Base-by-base conservation (phyloP, 106 monocot genomes). In the Acorus gramineus region DNA sequence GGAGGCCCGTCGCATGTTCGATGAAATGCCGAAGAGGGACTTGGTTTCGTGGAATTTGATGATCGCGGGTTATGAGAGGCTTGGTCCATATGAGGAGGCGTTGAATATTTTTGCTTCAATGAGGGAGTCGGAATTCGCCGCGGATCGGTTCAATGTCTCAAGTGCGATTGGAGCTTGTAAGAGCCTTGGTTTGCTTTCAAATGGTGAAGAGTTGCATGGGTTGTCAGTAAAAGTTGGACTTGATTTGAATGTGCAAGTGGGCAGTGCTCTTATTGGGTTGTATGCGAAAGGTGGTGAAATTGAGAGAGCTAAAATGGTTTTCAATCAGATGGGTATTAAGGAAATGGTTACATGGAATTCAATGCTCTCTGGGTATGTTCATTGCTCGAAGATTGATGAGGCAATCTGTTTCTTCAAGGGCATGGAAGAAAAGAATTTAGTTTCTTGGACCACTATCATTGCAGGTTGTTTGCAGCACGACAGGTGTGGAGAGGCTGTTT, bases 361-460 rank as follows among this genome's bases (percentile, higher is more conserved):
- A 4, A 81, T 81, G 76, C 76, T 81, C 47, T 4, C 73, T 11
- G 71, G 73, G 49, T 77, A 73, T 70, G 14, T 81, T 49, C 52
- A 57, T 46, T 73, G 81, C 54, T 73, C 66, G 48, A 73, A 59
- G 46, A 72, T 81, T 46, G 69, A 73, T 52, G 69, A 70, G 28
- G 81, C 77, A 42, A 59, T 81, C 44, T 7, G 9, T 5, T 73
- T 81, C 56, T 68, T 81, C 42, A 5, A 12, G 4, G 43, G 57
- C 42, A 81, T 81, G 64, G 66, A 69, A 51, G 47, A 49, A 3
- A 81, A 62, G 66, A 58, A 77, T 66, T 69, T 81, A 13, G 69
- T 81, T 73, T 81, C 73, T 2, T 81, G 81, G 81, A 81, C 77
- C 11, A 64, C 69, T 2, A 53, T 81, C 14, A 48, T 81, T 51